These are phyloP conservation scores for Tetraselmis striata DNA, from an alignment of 139 green algal genomes.

Conservation along the genomic window DNA sequence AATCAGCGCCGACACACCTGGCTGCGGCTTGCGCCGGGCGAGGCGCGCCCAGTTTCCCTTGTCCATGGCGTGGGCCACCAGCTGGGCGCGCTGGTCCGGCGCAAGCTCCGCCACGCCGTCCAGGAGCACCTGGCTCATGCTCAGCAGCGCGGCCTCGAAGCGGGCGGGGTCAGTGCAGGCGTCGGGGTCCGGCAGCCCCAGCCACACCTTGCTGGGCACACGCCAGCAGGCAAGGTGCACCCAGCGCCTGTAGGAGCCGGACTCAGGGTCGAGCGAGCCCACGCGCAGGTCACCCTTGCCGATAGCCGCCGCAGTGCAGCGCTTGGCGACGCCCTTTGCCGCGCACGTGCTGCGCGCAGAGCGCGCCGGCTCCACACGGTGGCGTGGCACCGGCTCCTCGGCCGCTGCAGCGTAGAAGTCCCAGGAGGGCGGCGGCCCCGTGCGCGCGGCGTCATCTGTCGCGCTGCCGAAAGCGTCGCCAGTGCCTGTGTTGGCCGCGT, in stretches of 20 bases:
- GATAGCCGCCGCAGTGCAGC: constrained; percentile 10
- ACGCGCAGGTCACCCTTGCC: constrained; percentile 17
- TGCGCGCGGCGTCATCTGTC: neutral
- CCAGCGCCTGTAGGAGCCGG: constrained; percentile 20
- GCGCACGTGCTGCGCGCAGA: constrained; percentile 13
- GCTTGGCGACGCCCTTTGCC: constrained; percentile 8
- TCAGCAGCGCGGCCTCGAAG: constrained; percentile 11
- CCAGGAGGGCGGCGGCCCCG: constrained; percentile 18
- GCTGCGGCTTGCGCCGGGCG: neutral
- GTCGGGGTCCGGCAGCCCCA: constrained; percentile 16
- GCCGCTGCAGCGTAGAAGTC: constrained; percentile 20
- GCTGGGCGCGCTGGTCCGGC: neutral
- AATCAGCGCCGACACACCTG: no score
- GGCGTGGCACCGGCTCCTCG: constrained; percentile 10
- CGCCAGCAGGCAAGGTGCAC: constrained; percentile 27
- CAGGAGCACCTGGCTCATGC: constrained; percentile 15
- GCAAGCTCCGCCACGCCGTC: constrained; percentile 6
- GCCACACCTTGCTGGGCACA: constrained; percentile 23
- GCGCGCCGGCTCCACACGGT: constrained; percentile 31
- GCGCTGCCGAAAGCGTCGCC: neutral
- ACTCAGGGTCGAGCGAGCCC: constrained; percentile 10
- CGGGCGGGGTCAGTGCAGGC: neutral
- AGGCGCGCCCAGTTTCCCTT: constrained; percentile 5
- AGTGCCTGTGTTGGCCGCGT: neutral
- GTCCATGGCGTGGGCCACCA: constrained; percentile 15